Percentiles rank a stretch among this genome's conserved stretches.
phyloP scores from a whole-genome alignment of 306 rosid species.

The Malus sieversii region DNA sequence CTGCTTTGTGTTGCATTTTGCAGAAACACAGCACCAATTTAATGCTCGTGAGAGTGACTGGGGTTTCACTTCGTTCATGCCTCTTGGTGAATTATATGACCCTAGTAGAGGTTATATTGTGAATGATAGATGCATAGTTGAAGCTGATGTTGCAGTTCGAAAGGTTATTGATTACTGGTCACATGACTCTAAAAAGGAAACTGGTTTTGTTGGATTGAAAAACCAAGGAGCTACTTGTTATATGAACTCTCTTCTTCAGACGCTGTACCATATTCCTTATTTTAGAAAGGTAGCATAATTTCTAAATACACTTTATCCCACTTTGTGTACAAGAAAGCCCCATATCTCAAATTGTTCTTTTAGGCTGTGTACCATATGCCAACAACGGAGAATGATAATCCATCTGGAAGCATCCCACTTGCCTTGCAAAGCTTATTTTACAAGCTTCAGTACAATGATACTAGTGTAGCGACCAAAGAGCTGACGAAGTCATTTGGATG shows the following conservation, averaged over 20 bases:
- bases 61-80: conserved; percentile 91
- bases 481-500: conserved; percentile 93
- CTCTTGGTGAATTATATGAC: conserved; percentile 73
- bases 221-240: conserved; percentile 99
- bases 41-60: conserved; percentile 85
- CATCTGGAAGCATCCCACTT: conserved; percentile 89
- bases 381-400: conserved; percentile 91
- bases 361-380: conserved; percentile 98
- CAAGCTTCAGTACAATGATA: conserved; percentile 83
- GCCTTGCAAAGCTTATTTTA: conserved; percentile 92
- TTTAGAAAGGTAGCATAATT: conserved; percentile 64
- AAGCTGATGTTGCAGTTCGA: conserved; percentile 85
- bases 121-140: conserved; percentile 65
- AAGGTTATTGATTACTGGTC: conserved; percentile 79
- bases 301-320: background rate
- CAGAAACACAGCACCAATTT: conserved; percentile 87
- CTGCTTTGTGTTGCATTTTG: background rate
- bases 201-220: conserved; percentile 89
- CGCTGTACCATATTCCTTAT: conserved; percentile 82
- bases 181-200: conserved; percentile 86
- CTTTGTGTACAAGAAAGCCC: background rate
- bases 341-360: conserved; percentile 7
- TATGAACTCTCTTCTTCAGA: conserved; percentile 95
- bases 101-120: conserved; percentile 72
- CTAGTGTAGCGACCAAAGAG: conserved; percentile 87